Evolutionary conservation across 2,329 filamentous ascomycete species (phyloP).

Genomic region (Ophiostoma ulmi): DNA sequence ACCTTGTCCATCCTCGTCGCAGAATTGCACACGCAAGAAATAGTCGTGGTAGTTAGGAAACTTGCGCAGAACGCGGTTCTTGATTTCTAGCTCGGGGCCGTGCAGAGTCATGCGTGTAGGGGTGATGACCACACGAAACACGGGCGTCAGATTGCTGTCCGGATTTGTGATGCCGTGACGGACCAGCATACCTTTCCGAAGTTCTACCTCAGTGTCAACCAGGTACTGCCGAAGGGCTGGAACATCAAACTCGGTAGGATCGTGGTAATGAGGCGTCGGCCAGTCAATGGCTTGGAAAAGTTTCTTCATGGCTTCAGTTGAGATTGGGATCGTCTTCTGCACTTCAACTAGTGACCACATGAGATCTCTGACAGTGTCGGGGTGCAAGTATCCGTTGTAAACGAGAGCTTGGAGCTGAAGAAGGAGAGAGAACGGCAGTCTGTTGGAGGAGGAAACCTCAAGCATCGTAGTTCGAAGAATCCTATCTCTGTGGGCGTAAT

Average conservation of each 20-base stretch:
- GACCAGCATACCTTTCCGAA: slow-evolving; percentile 21
- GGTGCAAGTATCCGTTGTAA: slow-evolving; percentile 57
- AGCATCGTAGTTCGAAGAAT: slow-evolving; percentile 32
- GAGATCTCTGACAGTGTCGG: slow-evolving; percentile 46
- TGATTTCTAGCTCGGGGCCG: slow-evolving; percentile 61
- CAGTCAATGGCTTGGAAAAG: slow-evolving; percentile 51
- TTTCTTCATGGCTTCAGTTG: slow-evolving; percentile 49
- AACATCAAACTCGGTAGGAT: slow-evolving; percentile 40
- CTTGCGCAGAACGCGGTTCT: slow-evolving; percentile 66
- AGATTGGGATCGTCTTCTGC: slow-evolving; percentile 38
- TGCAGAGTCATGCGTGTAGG: slow-evolving; percentile 53
- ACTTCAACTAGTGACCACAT: slow-evolving; percentile 40
- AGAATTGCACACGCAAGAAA: slow-evolving; percentile 67
- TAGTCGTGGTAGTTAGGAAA: slow-evolving; percentile 55
- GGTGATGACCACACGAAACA: slow-evolving; percentile 55
- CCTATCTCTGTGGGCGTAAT: not conserved
- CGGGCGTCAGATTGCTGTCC: slow-evolving; percentile 42
- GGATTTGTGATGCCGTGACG: slow-evolving; percentile 29
- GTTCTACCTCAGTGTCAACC: slow-evolving; percentile 38
- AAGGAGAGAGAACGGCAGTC: slow-evolving; percentile 48
- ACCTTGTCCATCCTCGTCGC: slow-evolving; percentile 65
- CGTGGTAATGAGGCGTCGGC: slow-evolving; percentile 45
- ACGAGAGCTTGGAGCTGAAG: slow-evolving; percentile 62
- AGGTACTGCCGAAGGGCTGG: slow-evolving; percentile 40
- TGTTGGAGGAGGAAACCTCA: slow-evolving; percentile 29